These are phyloP conservation scores for Truncatella angustata DNA, from an alignment of 2,329 filamentous ascomycete species.

Conservation along the genomic window DNA sequence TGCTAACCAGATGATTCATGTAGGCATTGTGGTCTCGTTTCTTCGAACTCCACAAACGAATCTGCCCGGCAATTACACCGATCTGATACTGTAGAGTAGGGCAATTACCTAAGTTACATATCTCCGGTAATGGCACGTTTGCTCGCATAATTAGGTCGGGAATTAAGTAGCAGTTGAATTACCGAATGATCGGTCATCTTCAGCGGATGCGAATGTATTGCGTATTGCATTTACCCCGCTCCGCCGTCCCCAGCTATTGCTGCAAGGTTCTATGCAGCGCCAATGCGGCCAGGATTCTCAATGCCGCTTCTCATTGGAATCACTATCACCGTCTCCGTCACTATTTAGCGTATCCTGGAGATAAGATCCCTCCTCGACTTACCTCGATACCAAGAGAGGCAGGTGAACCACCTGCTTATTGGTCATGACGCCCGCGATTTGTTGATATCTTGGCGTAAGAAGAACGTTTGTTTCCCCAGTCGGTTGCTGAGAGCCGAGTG, in stretches of 20 bases:
- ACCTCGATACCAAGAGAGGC: slow-evolving; percentile 9
- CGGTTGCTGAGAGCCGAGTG: background rate
- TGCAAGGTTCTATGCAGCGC: background rate
- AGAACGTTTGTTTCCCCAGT: background rate
- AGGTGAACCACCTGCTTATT: slow-evolving; percentile 1
- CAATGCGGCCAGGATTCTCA: background rate
- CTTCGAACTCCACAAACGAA: no score
- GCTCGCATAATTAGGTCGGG: no score
- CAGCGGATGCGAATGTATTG: background rate
- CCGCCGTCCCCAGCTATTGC: background rate
- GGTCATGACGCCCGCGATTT: slow-evolving; percentile 6
- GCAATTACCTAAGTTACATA: no score
- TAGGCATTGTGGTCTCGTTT: no score
- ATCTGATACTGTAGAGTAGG: background rate
- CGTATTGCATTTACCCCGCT: background rate
- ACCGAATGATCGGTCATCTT: background rate
- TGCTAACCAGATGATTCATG: no score
- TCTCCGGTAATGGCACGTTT: no score
- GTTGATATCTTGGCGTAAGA: background rate
- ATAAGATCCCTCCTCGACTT: background rate
- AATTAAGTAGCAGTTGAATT: no score
- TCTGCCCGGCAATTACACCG: background rate
- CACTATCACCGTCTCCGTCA: background rate
- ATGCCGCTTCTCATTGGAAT: background rate
- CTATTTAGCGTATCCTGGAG: background rate